These are phyloP conservation scores for Annulohypoxylon truncatum DNA, from an alignment of 2,329 filamentous ascomycete species.

Conservation along the genomic window DNA sequence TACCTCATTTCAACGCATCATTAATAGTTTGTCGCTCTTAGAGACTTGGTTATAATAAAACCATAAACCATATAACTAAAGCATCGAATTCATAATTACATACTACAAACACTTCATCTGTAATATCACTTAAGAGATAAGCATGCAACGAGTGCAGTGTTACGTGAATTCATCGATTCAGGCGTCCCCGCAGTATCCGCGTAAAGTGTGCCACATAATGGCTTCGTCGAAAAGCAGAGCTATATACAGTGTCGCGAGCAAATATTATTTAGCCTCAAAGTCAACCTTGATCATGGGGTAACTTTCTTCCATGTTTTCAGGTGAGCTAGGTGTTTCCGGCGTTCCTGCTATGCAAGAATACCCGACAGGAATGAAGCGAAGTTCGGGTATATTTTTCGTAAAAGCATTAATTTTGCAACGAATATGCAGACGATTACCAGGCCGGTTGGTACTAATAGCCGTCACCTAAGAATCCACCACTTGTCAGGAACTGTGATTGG, in stretches of 20 bases:
- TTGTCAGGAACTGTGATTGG: slow-evolving; percentile 77
- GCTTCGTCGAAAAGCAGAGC: background rate
- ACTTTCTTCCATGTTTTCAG: background rate
- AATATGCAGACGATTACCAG: background rate
- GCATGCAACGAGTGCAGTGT: background rate
- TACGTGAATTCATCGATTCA: background rate
- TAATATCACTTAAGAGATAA: background rate
- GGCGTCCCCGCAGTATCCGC: background rate
- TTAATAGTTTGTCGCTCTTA: too few relatives aligned
- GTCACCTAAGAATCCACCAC: slow-evolving; percentile 63
- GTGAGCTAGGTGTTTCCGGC: background rate
- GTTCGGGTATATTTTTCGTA: background rate
- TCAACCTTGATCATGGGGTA: background rate
- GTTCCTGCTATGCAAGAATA: background rate
- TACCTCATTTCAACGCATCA: too few relatives aligned
- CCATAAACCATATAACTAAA: background rate
- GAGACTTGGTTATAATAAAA: background rate
- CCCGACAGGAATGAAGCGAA: background rate
- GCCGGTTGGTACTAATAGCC: slow-evolving; percentile 24
- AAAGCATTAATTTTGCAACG: background rate
- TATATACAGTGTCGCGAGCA: background rate
- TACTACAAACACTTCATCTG: background rate
- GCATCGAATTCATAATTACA: background rate
- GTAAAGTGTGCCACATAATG: background rate
- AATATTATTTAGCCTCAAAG: background rate